Evolutionary conservation across 2,329 filamentous ascomycete species (phyloP).

Genomic region (Aureobasidium sp.): DNA sequence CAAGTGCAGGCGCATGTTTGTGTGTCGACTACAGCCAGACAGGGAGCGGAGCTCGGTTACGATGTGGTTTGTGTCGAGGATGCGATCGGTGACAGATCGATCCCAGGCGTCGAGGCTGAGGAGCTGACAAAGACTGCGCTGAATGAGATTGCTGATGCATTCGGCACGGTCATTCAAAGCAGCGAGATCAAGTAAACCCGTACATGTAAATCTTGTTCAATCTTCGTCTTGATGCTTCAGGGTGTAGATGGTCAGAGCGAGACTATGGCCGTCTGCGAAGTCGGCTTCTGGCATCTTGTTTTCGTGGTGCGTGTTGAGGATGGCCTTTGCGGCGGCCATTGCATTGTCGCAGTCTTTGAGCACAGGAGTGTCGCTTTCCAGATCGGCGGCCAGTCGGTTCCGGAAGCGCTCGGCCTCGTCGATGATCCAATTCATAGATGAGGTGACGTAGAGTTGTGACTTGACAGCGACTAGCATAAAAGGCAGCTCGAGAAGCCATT

Average conservation of each 20-base stretch:
- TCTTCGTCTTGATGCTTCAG: conserved; percentile 3
- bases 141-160: conserved; percentile 55
- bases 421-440: conserved; percentile 9
- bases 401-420: background rate
- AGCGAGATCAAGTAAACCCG: conserved; percentile 37
- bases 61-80: conserved; percentile 57
- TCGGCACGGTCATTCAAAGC: conserved; percentile 53
- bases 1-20: conserved; percentile 53
- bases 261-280: conserved; percentile 9
- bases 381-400: background rate
- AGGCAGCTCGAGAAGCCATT: conserved; percentile 12
- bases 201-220: background rate
- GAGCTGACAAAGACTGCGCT: conserved; percentile 49
- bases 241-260: conserved; percentile 9
- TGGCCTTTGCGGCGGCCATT: background rate
- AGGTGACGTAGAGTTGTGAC: conserved; percentile 15
- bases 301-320: conserved; percentile 6
- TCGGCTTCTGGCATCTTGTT: conserved; percentile 6
- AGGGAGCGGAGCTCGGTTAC: conserved; percentile 54
- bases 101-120: conserved; percentile 53
- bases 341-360: background rate
- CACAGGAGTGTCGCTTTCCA: background rate
- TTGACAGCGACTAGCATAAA: conserved; percentile 4
- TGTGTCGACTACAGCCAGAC: conserved; percentile 55
- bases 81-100: conserved; percentile 58